These are phyloP conservation scores for Hyaloperonospora arabidopsidis DNA, from an alignment of 352 stramenopile species.

Conservation along the genomic window DNA sequence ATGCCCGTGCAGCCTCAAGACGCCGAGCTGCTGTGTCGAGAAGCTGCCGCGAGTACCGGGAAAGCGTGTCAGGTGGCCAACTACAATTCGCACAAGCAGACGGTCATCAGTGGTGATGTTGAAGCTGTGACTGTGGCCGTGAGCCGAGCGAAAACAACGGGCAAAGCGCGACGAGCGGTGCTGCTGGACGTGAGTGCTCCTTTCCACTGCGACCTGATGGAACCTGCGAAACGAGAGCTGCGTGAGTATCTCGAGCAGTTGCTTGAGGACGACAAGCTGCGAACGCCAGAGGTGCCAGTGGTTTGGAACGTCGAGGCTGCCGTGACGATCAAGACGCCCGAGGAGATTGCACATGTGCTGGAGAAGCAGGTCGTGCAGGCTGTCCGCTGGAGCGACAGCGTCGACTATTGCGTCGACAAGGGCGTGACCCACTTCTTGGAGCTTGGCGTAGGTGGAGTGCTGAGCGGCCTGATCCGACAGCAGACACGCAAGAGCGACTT, in stretches of 20 bases:
- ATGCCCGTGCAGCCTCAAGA: conserved; percentile 49
- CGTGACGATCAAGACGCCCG: conserved; percentile 31
- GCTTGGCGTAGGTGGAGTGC: conserved; percentile 57
- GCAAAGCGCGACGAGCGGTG: conserved; percentile 63
- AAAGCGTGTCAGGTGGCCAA: conserved; percentile 76
- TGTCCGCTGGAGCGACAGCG: conserved; percentile 72
- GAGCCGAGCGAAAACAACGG: conserved; percentile 49
- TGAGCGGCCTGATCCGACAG: conserved; percentile 71
- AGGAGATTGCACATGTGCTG: conserved; percentile 39
- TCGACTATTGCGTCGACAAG: conserved; percentile 61
- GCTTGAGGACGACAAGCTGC: conserved; percentile 24
- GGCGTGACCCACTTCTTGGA: conserved; percentile 55
- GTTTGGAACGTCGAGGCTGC: conserved; percentile 76
- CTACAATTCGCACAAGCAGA: conserved; percentile 86
- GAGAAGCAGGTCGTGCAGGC: conserved; percentile 54
- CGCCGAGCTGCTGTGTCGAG: conserved; percentile 47
- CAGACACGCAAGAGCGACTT: conserved; percentile 29
- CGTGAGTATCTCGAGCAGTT: conserved; percentile 30
- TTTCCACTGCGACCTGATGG: conserved; percentile 81
- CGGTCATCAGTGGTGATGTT: conserved; percentile 67
- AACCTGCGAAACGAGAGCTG: conserved; percentile 46
- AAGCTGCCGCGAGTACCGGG: conserved; percentile 27
- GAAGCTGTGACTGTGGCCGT: conserved; percentile 46
- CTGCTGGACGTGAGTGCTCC: conserved; percentile 74
- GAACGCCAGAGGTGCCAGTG: conserved; percentile 41